phyloP scores from a whole-genome alignment of 176 grass and related monocot species.

The Ananas comosus region DNA sequence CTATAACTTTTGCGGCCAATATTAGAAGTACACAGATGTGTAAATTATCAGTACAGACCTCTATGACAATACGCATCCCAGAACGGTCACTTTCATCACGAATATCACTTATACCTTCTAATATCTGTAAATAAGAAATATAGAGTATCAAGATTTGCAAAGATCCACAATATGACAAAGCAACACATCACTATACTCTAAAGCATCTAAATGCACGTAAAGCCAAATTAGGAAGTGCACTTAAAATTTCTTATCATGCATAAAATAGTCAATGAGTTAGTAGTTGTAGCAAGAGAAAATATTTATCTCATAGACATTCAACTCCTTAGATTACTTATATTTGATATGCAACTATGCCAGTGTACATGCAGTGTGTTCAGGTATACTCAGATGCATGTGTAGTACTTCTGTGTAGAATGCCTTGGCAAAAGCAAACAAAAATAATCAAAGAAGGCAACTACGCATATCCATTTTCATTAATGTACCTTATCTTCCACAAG shows the following conservation, averaged over 20 bases:
- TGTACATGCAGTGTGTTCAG: too few species aligned
- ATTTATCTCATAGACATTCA: too few species aligned
- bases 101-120: constrained; percentile 97
- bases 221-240: too few species aligned
- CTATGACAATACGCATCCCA: constrained; percentile 98
- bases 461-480: background rate
- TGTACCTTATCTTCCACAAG: constrained; percentile 93
- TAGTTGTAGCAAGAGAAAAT: too few species aligned
- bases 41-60: constrained; percentile 48
- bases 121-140: constrained; percentile 29
- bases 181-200: background rate
- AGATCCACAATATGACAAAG: background rate
- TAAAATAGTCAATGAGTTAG: too few species aligned
- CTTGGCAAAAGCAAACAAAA: background rate
- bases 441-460: background rate
- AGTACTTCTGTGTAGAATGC: background rate
- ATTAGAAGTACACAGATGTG: background rate
- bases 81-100: constrained; percentile 87
- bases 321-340: too few species aligned
- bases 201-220: background rate
- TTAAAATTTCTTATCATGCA: too few species aligned
- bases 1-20: too few species aligned
- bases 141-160: background rate
- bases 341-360: too few species aligned
- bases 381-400: too few species aligned